A percentile compares a stretch with the other conserved stretches of the same genome.
Evolutionary conservation across 129 eudicot genomes (phyloP).

Genomic region (Saussurea involucrata): DNA sequence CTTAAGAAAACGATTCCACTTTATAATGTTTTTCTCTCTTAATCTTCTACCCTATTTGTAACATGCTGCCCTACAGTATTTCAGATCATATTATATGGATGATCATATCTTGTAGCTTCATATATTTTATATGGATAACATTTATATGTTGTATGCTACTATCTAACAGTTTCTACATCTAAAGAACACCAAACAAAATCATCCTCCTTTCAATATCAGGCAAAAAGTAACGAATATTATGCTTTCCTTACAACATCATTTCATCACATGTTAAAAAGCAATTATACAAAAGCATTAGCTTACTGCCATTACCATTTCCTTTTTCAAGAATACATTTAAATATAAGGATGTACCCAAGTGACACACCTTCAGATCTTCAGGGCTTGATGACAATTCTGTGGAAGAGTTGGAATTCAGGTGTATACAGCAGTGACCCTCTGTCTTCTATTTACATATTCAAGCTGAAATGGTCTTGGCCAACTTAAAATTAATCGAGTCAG

Average conservation of each 20-base stretch:
- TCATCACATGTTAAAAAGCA: background rate
- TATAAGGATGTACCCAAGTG: background rate
- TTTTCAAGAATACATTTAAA: background rate
- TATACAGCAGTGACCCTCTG: background rate
- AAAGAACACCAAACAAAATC: background rate
- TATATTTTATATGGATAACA: background rate
- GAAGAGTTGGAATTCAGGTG: background rate
- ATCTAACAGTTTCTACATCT: background rate
- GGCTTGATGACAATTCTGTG: background rate
- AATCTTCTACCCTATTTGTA: background rate
- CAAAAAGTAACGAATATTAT: background rate
- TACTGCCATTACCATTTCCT: background rate
- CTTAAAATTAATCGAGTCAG: slow-evolving; percentile 46
- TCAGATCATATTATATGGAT: background rate
- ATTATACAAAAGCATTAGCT: background rate
- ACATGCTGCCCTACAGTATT: background rate
- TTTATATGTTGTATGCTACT: background rate
- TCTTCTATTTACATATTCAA: slow-evolving; percentile 14
- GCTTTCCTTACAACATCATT: background rate
- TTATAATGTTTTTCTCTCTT: background rate
- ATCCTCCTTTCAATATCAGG: background rate
- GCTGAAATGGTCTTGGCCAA: slow-evolving; percentile 46
- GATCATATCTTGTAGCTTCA: background rate
- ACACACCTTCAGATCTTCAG: background rate
- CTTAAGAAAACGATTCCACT: background rate